Evolutionary conservation across 2,329 filamentous ascomycete species (phyloP).

Genomic region (Phoma sp.): DNA sequence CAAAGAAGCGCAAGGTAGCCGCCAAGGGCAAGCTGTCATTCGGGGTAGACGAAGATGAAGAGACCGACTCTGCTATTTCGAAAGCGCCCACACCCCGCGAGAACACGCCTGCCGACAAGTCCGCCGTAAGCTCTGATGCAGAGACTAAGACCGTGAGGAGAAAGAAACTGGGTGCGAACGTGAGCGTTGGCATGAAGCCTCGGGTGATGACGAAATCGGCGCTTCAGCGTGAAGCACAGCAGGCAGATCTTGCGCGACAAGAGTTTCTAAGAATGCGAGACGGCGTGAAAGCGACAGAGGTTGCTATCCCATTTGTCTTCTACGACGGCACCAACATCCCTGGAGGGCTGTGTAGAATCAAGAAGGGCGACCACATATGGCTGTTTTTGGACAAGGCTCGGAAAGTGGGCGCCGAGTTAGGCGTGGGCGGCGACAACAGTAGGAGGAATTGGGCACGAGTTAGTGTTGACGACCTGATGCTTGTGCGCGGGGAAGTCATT

Average conservation of each 20-base stretch:
- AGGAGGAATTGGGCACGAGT: constrained; percentile 89
- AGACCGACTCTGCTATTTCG: constrained; percentile 55
- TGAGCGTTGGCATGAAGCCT: constrained; percentile 64
- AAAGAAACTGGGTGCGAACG: constrained; percentile 66
- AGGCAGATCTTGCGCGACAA: constrained; percentile 74
- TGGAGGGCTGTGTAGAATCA: constrained; percentile 81
- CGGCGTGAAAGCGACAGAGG: constrained; percentile 84
- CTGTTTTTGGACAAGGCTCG: constrained; percentile 89
- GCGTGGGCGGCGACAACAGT: constrained; percentile 71
- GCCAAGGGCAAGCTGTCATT: constrained; percentile 72
- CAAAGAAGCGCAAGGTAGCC: constrained; percentile 63
- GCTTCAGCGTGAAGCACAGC: constrained; percentile 77
- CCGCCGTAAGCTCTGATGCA: constrained; percentile 41
- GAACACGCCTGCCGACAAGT: constrained; percentile 47
- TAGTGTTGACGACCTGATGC: constrained; percentile 92
- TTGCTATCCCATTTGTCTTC: constrained; percentile 93
- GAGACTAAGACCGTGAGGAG: constrained; percentile 48
- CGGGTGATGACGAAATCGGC: constrained; percentile 79
- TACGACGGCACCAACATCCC: constrained; percentile 93
- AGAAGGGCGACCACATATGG: constrained; percentile 94
- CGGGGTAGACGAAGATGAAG: constrained; percentile 71
- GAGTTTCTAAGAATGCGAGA: constrained; percentile 86
- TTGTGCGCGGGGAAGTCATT: constrained; percentile 88
- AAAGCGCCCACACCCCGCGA: constrained; percentile 49
- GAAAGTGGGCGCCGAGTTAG: constrained; percentile 85